Conservation (phyloP, 1,139 yeast genomes). For the Arxiozyma heterogenica region DNA sequence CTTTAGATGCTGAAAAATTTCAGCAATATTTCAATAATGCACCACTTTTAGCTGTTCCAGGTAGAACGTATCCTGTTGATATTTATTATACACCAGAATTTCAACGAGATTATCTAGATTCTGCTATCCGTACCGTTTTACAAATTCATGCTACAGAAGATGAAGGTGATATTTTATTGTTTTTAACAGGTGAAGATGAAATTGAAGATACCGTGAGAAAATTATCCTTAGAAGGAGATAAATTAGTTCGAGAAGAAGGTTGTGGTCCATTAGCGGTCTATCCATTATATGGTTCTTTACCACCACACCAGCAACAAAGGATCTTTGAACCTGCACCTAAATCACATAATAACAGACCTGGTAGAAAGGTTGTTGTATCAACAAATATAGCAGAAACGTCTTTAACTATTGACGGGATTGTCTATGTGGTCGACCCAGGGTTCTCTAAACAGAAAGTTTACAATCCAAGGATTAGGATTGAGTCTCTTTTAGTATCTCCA, state of each 20-base stretch:
- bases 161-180: conserved; percentile 81
- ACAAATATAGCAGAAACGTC: conserved; percentile 98
- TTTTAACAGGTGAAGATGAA: conserved; percentile 96
- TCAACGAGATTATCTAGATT: conserved; percentile 88
- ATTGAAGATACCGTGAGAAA: conserved; percentile 95
- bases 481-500: conserved; percentile 87
- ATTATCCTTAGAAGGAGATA: conserved; percentile 80
- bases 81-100: conserved; percentile 94
- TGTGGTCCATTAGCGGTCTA: conserved; percentile 85
- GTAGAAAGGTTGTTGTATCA: conserved; percentile 87
- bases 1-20: conserved; percentile 93
- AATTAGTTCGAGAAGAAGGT: conserved; percentile 74
- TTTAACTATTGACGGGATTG: conserved; percentile 93
- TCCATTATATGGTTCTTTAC: conserved; percentile 91
- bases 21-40: conserved; percentile 85
- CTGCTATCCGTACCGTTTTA: conserved; percentile 87
- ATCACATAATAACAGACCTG: conserved; percentile 62
- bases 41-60: conserved; percentile 92
- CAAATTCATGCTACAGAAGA: conserved; percentile 97
- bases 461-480: conserved; percentile 93
- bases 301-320: conserved; percentile 89
- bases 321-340: conserved; percentile 85
- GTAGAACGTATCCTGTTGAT: conserved; percentile 96
- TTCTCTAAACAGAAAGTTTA: conserved; percentile 94
- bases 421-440: conserved; percentile 95